Conservation (phyloP, 2,329 filamentous ascomycete species). For the Cordyceps tenuipes region DNA sequence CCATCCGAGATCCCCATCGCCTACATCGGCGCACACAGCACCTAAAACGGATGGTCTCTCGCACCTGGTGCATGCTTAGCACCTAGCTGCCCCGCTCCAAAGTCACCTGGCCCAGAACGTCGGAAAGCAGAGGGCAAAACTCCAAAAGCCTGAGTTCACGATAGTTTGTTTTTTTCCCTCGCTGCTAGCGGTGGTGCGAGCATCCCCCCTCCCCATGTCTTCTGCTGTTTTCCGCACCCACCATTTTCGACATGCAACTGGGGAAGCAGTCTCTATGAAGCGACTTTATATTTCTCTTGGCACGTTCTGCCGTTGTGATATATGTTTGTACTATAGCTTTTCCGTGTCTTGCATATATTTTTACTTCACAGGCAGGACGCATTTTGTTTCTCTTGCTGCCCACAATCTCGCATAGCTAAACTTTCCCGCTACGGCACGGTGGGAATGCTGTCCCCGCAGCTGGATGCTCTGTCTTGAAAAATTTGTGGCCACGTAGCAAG, state of each 20-base stretch:
- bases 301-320: background rate
- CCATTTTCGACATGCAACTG: background rate
- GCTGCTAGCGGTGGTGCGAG: background rate
- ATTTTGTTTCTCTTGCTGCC: background rate
- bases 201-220: background rate
- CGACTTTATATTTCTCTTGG: background rate
- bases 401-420: no score
- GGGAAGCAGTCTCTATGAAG: background rate
- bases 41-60: conserved; percentile 6
- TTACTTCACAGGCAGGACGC: background rate
- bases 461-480: background rate
- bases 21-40: conserved; percentile 9
- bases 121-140: conserved; percentile 8
- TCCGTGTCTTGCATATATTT: background rate
- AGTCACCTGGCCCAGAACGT: conserved; percentile 8
- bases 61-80: conserved; percentile 7
- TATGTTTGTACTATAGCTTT: background rate
- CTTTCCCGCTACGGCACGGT: no score
- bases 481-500: background rate
- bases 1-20: conserved; percentile 10
- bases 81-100: background rate
- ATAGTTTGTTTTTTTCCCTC: conserved; percentile 8
- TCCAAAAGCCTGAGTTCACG: conserved; percentile 10
- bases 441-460: no score
- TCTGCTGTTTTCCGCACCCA: background rate